These are phyloP conservation scores for Macrolepiota fuliginosa DNA, from an alignment of 768 basidiomycete genomes.

Conservation along the genomic window DNA sequence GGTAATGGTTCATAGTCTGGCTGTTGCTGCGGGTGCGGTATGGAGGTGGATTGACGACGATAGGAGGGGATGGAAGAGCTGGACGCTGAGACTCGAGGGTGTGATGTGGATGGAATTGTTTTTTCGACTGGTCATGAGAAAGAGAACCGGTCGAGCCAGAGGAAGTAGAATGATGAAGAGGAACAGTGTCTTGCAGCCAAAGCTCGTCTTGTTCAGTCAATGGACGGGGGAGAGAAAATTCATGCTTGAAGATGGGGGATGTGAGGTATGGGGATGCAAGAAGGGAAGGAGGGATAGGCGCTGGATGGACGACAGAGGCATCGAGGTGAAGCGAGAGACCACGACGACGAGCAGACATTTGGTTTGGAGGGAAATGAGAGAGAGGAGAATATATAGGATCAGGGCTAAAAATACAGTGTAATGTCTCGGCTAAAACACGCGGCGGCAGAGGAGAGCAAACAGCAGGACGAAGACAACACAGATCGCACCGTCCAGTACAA, in stretches of 20 bases:
- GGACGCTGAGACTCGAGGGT: neutral
- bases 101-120: neutral
- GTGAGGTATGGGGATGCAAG: slow-evolving; percentile 52
- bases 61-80: slow-evolving; percentile 12
- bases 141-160: slow-evolving; percentile 14
- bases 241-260: slow-evolving; percentile 47
- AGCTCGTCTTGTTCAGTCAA: slow-evolving; percentile 53
- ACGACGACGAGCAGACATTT: slow-evolving; percentile 30
- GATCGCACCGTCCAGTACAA: slow-evolving; percentile 72
- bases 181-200: slow-evolving; percentile 67
- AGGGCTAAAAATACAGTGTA: slow-evolving; percentile 14
- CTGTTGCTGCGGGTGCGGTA: neutral
- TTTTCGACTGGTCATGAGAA: neutral
- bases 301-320: slow-evolving; percentile 20
- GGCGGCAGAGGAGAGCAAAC: slow-evolving; percentile 64
- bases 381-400: slow-evolving; percentile 6
- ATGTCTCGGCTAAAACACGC: slow-evolving; percentile 37
- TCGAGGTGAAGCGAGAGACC: slow-evolving; percentile 29
- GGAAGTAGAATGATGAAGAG: slow-evolving; percentile 25
- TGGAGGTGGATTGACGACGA: slow-evolving; percentile 1
- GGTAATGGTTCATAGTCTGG: neutral
- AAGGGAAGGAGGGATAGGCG: slow-evolving; percentile 60
- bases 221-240: slow-evolving; percentile 26
- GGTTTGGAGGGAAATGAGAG: neutral
- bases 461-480: slow-evolving; percentile 68